Conservation (phyloP, 352 stramenopile genomes). For the Globisporangium solare region DNA sequence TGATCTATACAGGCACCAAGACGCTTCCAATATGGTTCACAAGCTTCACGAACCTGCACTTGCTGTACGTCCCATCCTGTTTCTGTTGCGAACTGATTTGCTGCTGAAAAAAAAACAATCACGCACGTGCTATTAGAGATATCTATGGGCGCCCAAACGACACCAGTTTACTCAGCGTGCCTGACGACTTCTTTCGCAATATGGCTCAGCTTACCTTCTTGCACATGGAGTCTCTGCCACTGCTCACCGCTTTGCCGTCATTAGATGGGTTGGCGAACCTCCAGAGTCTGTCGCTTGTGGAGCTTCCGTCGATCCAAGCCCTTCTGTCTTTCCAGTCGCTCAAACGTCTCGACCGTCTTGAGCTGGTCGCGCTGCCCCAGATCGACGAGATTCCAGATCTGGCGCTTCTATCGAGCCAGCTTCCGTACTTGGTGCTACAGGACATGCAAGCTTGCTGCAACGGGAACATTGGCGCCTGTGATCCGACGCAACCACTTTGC, state of each 20-base stretch:
- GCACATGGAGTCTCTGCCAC: constrained; percentile 24
- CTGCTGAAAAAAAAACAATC: too few species aligned
- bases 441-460: constrained; percentile 29
- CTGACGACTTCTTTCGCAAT: constrained; percentile 22
- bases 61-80: constrained; percentile 24
- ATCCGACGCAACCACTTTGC: constrained; percentile 18
- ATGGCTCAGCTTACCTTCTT: constrained; percentile 32
- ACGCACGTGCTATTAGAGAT: constrained; percentile 15
- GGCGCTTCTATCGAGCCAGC: constrained; percentile 4
- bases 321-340: constrained; percentile 24
- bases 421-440: constrained; percentile 16
- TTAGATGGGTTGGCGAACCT: constrained; percentile 28
- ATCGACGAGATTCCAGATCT: constrained; percentile 24
- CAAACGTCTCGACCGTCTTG: constrained; percentile 18
- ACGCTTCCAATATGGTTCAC: constrained; percentile 23
- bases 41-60: constrained; percentile 27
- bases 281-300: constrained; percentile 25
- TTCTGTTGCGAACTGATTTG: background rate
- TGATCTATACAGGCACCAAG: constrained; percentile 26
- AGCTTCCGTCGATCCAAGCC: constrained; percentile 9
- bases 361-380: constrained; percentile 15
- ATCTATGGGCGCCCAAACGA: constrained; percentile 26
- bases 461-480: constrained; percentile 22
- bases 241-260: constrained; percentile 20
- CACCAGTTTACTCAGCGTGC: constrained; percentile 21